phyloP scores from a whole-genome alignment of 176 grass and related monocot genomes.

The Saccharum officinarum region DNA sequence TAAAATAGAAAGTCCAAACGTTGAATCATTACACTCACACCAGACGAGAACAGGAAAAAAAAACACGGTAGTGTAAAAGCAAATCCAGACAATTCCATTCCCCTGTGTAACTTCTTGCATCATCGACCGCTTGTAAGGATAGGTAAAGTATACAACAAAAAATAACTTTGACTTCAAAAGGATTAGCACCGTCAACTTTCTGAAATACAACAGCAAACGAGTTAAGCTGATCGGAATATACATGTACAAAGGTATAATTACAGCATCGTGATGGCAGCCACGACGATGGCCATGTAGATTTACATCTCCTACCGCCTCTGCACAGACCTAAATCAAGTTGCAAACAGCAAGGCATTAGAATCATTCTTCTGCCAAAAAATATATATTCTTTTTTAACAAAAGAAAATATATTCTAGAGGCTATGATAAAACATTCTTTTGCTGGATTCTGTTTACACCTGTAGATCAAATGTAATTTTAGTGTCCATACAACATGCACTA shows the following conservation, averaged over 20 bases:
- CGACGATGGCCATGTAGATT: constrained; percentile 21
- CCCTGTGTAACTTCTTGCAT: background rate
- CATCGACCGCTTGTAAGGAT: background rate
- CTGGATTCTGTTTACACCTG: background rate
- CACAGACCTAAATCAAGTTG: constrained; percentile 33
- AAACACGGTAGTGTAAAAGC: background rate
- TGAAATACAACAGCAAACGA: constrained; percentile 31
- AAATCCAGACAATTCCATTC: background rate
- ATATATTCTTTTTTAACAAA: background rate
- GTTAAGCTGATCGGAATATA: constrained; percentile 35
- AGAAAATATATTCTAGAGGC: background rate
- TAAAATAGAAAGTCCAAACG: background rate
- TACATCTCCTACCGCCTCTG: constrained; percentile 39
- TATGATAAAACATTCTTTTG: background rate
- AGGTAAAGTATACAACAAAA: background rate
- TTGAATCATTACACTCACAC: background rate
- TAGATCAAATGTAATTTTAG: background rate
- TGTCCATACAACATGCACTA: background rate
- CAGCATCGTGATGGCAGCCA: constrained; percentile 27
- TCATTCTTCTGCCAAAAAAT: background rate
- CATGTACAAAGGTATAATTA: constrained; percentile 50
- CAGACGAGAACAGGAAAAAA: background rate
- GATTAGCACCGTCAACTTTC: constrained; percentile 10
- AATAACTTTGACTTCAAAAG: background rate
- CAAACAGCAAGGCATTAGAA: constrained; percentile 1